phyloP scores from a whole-genome alignment of 2,329 filamentous ascomycete genomes.

The Aspergillus pseudoglaucus region DNA sequence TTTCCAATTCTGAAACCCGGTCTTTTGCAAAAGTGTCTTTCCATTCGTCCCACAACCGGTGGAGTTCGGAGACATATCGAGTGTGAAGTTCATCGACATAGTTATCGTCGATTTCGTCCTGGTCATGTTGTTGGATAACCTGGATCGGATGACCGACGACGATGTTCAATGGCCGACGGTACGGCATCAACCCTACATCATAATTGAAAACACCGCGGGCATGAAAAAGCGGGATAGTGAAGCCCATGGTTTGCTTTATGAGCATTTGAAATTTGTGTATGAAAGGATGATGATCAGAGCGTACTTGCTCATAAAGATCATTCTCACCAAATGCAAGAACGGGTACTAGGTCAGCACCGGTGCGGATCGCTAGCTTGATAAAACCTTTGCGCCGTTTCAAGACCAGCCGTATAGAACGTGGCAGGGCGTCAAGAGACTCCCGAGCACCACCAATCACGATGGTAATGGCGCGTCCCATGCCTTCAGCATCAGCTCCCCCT shows the following conservation, averaged over 20 bases:
- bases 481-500: conserved; percentile 69
- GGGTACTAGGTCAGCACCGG: conserved; percentile 88
- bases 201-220: conserved; percentile 95
- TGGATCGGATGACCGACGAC: conserved; percentile 79
- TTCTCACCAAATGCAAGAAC: conserved; percentile 93
- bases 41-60: conserved; percentile 41
- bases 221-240: conserved; percentile 85
- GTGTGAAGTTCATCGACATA: conserved; percentile 77
- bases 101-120: conserved; percentile 58
- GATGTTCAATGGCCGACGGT: conserved; percentile 77
- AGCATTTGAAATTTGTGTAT: conserved; percentile 78
- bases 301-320: conserved; percentile 86
- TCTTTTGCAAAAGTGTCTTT: conserved; percentile 42
- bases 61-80: conserved; percentile 62
- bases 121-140: conserved; percentile 53
- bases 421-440: conserved; percentile 83
- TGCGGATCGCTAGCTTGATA: conserved; percentile 83
- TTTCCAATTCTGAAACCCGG: conserved; percentile 39
- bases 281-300: conserved; percentile 66
- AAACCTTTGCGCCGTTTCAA: conserved; percentile 84
- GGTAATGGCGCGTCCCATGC: conserved; percentile 91
- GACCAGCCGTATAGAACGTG: conserved; percentile 68
- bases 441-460: conserved; percentile 91
- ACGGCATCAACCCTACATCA: conserved; percentile 93
- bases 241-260: conserved; percentile 79